phyloP scores from a whole-genome alignment of 306 rosid genomes.

The Quercus alba region DNA sequence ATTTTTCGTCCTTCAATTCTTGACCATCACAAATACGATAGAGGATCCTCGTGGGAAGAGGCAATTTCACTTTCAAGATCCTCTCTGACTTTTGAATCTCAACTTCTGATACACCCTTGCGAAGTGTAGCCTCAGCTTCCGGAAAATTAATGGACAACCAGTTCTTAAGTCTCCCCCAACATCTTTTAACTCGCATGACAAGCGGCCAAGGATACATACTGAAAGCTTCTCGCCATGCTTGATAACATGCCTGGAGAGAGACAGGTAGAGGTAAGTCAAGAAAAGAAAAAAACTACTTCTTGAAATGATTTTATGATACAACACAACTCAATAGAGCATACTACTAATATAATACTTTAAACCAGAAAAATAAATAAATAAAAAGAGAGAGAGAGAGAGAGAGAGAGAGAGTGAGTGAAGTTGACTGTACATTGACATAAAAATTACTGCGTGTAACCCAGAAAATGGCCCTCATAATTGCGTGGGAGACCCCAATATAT shows the following conservation, averaged over 20 bases:
- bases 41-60: conserved; percentile 77
- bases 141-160: conserved; percentile 64
- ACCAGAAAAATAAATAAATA: too few species aligned
- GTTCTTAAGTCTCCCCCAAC: conserved; percentile 59
- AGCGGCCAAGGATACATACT: conserved; percentile 84
- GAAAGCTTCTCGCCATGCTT: conserved; percentile 66
- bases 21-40: conserved; percentile 86
- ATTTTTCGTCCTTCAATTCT: conserved; percentile 34
- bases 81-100: conserved; percentile 58
- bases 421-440: background rate
- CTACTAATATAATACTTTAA: too few species aligned
- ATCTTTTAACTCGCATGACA: conserved; percentile 69
- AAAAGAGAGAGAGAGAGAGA: accelerated
- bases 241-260: conserved; percentile 53
- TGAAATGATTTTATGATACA: background rate
- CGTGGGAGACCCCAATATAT: background rate
- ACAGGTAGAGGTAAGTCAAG: background rate
- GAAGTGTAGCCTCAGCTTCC: conserved; percentile 63
- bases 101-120: conserved; percentile 70
- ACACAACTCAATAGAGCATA: background rate
- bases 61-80: conserved; percentile 58
- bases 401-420: accelerated
- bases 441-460: background rate
- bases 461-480: background rate
- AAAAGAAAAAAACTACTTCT: background rate